phyloP scores from a whole-genome alignment of 1,284 basidiomycete genomes.

The Bjerkandera adusta region DNA sequence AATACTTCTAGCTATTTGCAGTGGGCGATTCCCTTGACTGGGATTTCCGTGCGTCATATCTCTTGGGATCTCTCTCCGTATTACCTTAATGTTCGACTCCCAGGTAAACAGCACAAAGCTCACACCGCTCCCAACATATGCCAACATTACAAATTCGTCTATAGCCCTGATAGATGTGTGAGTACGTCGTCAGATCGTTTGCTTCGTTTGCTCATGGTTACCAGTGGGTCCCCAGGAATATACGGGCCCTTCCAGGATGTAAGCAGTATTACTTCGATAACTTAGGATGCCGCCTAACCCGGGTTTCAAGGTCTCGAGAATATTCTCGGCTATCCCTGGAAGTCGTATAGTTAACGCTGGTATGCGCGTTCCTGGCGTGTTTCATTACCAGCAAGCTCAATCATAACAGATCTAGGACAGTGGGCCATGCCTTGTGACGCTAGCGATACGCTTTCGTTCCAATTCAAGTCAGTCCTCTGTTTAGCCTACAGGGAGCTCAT shows the following conservation, averaged over 20 bases:
- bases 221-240: slow-evolving; percentile 74
- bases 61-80: background rate
- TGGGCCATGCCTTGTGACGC: slow-evolving; percentile 85
- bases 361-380: too few species aligned
- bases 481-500: background rate
- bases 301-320: slow-evolving; percentile 54
- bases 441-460: slow-evolving; percentile 62
- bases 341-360: slow-evolving; percentile 70
- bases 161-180: slow-evolving; percentile 78
- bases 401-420: too few species aligned
- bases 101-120: slow-evolving; percentile 64
- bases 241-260: slow-evolving; percentile 83
- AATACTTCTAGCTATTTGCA: slow-evolving; percentile 75
- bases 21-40: slow-evolving; percentile 71
- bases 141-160: slow-evolving; percentile 54
- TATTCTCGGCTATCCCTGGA: slow-evolving; percentile 63
- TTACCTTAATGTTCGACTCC: slow-evolving; percentile 5
- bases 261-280: too few species aligned
- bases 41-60: slow-evolving; percentile 48
- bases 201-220: slow-evolving; percentile 7
- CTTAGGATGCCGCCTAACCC: slow-evolving; percentile 5
- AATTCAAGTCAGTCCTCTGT: slow-evolving; percentile 58
- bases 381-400: too few species aligned
- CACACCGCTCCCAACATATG: slow-evolving; percentile 65
- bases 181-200: slow-evolving; percentile 25